Base-by-base conservation (phyloP, 2,329 filamentous ascomycete species). In the Alternaria conjuncta region DNA sequence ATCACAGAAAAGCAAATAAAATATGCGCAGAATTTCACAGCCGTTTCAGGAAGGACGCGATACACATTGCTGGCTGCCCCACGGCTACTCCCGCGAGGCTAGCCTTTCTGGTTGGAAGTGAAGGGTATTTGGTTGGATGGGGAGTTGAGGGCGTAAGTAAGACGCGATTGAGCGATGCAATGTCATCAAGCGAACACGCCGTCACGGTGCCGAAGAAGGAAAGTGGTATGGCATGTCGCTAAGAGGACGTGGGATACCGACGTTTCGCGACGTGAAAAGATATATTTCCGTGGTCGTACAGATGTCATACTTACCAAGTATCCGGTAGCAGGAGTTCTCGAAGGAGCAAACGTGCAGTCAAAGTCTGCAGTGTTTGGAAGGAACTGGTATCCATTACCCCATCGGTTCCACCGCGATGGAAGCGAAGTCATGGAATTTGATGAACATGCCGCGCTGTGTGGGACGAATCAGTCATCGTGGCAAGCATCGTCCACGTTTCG, bases 391-490 rank as follows among this genome's bases (percentile, higher is more conserved):
- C 36, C 47, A 60, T 60, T 63, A 56, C 50, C 60, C 57, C 60
- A 68, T 66, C 47, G 59, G 55, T 67, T 69, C 70, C 70, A 66
- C 61, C 49, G 21, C 59, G 18, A 56, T 23, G 43, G 49, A 45
- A 50, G 18, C 59, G 28, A 43, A 55, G 30, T 43, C 30, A 58
- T 53, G 51, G 63, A 63, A 57, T 61, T 63, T 55, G 61, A 56
- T 56, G 45, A 62, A 47, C 65, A 75, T 67, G 71, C 68, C 71
- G 66, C 71, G 72, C 71, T 66, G 73, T 73, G 65, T 53, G 57
- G 55, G 57, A 60, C 55, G 57, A 66, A 55, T 36, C 20, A 53
- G 20, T 26, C 30, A 30, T 32, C 26, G 66, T 69, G 72, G 65
- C 66, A 64, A 65, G 61, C 32, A 55, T 67, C 55, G 67, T 71